These are phyloP conservation scores for Rosa rugosa DNA, from an alignment of 306 rosid species.

Conservation along the genomic window DNA sequence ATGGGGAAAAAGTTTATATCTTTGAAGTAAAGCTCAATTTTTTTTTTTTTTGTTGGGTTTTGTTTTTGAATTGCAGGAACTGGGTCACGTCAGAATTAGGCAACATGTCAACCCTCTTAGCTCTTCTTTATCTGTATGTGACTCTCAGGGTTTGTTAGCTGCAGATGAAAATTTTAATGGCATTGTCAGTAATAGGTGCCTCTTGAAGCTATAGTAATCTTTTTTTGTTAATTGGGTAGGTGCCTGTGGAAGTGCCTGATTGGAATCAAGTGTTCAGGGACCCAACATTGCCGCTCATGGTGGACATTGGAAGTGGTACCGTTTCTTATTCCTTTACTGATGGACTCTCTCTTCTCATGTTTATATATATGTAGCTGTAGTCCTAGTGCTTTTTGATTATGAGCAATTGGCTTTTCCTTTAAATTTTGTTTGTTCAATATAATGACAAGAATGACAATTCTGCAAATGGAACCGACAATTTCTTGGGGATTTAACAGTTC, in stretches of 20 bases:
- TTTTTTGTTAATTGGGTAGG: conserved; percentile 36
- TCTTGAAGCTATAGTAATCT: neutral
- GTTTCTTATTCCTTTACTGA: neutral
- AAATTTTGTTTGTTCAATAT: neutral
- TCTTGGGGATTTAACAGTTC: neutral
- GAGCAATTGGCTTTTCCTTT: neutral
- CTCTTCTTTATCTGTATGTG: conserved; percentile 69
- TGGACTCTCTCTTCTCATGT: conserved; percentile 1
- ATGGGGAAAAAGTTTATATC: neutral
- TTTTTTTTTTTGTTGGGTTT: neutral
- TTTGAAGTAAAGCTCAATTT: neutral
- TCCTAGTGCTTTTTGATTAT: neutral
- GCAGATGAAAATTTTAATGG: neutral
- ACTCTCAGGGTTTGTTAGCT: neutral
- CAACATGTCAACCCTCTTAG: conserved; percentile 95
- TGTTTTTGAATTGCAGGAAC: conserved; percentile 50
- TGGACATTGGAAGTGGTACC: conserved; percentile 90
- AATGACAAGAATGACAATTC: neutral
- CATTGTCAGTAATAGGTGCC: neutral
- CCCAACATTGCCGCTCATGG: conserved; percentile 87
- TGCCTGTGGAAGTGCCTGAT: conserved; percentile 66
- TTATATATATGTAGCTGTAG: conserved; percentile 4
- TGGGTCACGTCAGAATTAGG: conserved; percentile 81
- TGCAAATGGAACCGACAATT: neutral
- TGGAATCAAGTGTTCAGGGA: conserved; percentile 80